Conservation (phyloP, 495 filamentous ascomycete species). For the Tuber magnatum region DNA sequence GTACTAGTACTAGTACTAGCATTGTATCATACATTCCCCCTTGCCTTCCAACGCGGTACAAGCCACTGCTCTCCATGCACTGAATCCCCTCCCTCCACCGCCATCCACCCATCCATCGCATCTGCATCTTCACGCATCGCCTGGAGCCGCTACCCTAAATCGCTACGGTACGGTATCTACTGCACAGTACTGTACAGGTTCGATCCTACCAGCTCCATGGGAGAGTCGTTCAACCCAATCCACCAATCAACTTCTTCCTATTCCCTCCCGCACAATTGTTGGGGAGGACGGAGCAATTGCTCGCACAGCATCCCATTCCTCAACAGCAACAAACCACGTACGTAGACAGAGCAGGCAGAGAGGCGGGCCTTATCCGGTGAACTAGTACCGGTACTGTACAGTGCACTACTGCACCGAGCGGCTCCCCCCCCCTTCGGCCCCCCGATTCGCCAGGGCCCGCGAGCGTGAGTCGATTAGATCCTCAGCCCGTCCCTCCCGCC, state of each 20-base stretch:
- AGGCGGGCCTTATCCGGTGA: background rate
- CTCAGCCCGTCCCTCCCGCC: background rate
- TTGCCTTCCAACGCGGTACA: too few species aligned
- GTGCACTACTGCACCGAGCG: background rate
- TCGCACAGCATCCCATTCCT: background rate
- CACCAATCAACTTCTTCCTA: background rate
- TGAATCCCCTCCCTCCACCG: background rate
- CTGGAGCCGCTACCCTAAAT: background rate
- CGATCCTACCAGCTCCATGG: background rate
- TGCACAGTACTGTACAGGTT: background rate
- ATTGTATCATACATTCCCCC: too few species aligned
- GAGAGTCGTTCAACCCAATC: background rate
- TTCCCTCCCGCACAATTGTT: background rate
- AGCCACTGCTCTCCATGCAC: background rate
- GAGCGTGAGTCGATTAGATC: too few species aligned
- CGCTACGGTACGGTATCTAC: too few species aligned
- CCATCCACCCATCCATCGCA: background rate
- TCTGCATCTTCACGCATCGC: background rate
- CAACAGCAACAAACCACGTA: background rate
- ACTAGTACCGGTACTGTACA: too few species aligned
- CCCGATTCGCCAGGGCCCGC: background rate
- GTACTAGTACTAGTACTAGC: too few species aligned
- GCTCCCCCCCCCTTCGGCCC: background rate
- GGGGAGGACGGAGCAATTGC: background rate
- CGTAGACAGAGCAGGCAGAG: background rate